Percentiles rank a stretch among this genome's conserved stretches.
phyloP scores from a whole-genome alignment of 1,284 basidiomycete genomes.

The Sparassis latifolia region DNA sequence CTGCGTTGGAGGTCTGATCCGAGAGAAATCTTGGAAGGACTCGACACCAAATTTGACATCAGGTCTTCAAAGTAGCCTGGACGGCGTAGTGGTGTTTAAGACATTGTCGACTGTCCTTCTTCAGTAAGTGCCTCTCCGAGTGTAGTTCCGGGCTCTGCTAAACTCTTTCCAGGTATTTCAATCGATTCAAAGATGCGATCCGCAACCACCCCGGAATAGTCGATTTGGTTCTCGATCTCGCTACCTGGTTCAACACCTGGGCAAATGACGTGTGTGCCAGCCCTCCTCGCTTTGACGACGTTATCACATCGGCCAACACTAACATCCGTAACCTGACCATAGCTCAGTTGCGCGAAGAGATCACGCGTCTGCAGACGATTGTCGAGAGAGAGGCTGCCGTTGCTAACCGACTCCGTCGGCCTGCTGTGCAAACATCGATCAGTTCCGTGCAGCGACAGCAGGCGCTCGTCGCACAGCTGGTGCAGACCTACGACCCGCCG shows the following conservation, averaged over 20 bases:
- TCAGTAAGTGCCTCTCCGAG: constrained; percentile 4
- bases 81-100: constrained; percentile 1
- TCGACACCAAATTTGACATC: constrained; percentile 30
- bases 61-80: neutral
- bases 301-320: constrained; percentile 31
- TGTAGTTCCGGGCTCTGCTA: neutral
- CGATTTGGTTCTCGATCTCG: constrained; percentile 35
- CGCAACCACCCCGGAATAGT: constrained; percentile 40
- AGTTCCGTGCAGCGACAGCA: constrained; percentile 7
- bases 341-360: constrained; percentile 41
- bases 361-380: constrained; percentile 27
- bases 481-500: constrained; percentile 20
- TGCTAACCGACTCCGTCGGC: constrained; percentile 17
- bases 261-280: constrained; percentile 27
- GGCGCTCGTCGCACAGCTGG: constrained; percentile 16
- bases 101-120: constrained; percentile 3
- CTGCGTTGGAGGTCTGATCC: constrained; percentile 34
- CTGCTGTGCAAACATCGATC: constrained; percentile 11
- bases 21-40: constrained; percentile 17
- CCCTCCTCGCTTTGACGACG: constrained; percentile 33
- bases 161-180: constrained; percentile 38
- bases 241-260: constrained; percentile 44
- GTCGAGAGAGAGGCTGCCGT: constrained; percentile 8
- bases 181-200: constrained; percentile 52
- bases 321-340: constrained; percentile 32